Conservation (phyloP, 345 rosid genomes). For the Odontarrhena argentea region DNA sequence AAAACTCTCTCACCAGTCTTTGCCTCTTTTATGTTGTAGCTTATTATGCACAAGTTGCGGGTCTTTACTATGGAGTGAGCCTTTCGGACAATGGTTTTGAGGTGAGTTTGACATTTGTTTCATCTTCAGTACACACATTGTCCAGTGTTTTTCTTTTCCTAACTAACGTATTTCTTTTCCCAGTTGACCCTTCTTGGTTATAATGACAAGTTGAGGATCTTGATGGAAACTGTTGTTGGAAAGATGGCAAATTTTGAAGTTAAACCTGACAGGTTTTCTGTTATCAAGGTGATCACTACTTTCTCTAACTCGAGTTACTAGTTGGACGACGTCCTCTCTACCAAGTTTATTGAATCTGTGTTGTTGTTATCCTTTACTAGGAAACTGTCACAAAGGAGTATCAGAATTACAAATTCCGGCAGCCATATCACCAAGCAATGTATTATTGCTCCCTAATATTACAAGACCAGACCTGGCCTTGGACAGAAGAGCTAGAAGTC, state of each 20-base stretch:
- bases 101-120: slow-evolving; percentile 46
- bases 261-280: slow-evolving; percentile 74
- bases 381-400: slow-evolving; percentile 75
- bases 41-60: slow-evolving; percentile 93
- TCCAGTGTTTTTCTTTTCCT: neutral
- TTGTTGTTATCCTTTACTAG: slow-evolving; percentile 40
- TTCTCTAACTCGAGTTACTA: slow-evolving; percentile 4
- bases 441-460: slow-evolving; percentile 71
- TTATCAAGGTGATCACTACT: slow-evolving; percentile 68
- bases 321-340: neutral
- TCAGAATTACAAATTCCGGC: slow-evolving; percentile 75
- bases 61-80: slow-evolving; percentile 63
- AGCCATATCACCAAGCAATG: slow-evolving; percentile 86
- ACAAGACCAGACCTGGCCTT: slow-evolving; percentile 69
- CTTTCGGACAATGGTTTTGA: slow-evolving; percentile 67
- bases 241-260: slow-evolving; percentile 80
- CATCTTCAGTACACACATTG: neutral
- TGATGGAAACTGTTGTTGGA: slow-evolving; percentile 67
- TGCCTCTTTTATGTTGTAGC: slow-evolving; percentile 53
- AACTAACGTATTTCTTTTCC: slow-evolving; percentile 19
- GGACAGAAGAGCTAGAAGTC: slow-evolving; percentile 74
- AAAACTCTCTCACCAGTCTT: slow-evolving; percentile 3
- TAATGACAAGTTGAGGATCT: slow-evolving; percentile 81
- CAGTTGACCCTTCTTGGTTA: slow-evolving; percentile 83
- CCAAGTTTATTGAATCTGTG: slow-evolving; percentile 16